phyloP scores from a whole-genome alignment of 805 yeast genomes.

The Cyberlindnera maritima region DNA sequence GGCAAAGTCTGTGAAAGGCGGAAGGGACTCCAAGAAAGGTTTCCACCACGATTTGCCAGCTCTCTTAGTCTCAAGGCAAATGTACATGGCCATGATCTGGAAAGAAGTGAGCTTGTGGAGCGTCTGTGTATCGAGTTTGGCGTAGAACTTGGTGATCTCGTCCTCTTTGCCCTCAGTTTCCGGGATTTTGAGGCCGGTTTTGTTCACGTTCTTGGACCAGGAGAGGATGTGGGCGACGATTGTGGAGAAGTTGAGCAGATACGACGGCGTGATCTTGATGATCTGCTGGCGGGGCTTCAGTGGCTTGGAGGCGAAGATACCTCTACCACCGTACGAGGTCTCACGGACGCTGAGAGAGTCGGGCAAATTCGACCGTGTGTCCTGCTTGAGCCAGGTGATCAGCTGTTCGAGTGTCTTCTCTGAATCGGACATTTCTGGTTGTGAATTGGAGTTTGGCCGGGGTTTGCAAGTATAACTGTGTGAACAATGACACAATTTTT shows the following conservation, averaged over 20 bases:
- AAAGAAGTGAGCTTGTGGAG: conserved; percentile 50
- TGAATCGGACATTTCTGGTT: not conserved
- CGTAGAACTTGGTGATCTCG: conserved; percentile 14
- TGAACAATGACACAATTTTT: not conserved
- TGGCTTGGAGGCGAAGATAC: conserved; percentile 44
- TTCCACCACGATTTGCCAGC: conserved; percentile 53
- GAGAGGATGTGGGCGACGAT: conserved; percentile 41
- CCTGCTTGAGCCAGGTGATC: conserved; percentile 31
- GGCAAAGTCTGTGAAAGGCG: conserved; percentile 49
- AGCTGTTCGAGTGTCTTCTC: conserved; percentile 21
- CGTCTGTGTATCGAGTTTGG: conserved; percentile 25
- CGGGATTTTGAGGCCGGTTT: conserved; percentile 4
- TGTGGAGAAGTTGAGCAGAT: conserved; percentile 56
- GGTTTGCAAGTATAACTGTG: not conserved
- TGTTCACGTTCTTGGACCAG: conserved; percentile 10
- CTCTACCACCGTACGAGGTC: conserved; percentile 56
- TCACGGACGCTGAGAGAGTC: conserved; percentile 41
- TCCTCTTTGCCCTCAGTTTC: conserved; percentile 11
- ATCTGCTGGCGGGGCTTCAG: conserved; percentile 44
- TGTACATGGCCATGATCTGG: conserved; percentile 53
- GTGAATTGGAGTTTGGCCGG: not conserved
- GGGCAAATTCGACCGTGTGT: conserved; percentile 29
- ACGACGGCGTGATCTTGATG: conserved; percentile 55
- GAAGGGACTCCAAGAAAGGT: conserved; percentile 67
- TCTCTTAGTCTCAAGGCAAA: conserved; percentile 43